phyloP scores from a whole-genome alignment of 257 asterid genomes.

The Scutellaria galericulata region DNA sequence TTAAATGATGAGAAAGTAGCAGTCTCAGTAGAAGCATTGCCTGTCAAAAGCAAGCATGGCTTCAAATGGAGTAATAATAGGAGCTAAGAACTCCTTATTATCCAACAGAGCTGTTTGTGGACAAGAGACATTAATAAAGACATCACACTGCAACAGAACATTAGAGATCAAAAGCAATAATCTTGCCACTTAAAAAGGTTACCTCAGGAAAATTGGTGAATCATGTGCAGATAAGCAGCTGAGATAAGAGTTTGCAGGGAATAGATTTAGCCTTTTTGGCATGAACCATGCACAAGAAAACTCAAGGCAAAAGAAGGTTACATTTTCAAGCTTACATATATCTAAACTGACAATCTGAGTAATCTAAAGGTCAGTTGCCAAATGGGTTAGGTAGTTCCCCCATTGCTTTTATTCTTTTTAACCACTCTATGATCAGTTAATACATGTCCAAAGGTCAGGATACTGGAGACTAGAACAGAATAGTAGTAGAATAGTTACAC shows the following conservation, averaged over 20 bases:
- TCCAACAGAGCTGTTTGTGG: no score
- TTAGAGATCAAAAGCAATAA: no score
- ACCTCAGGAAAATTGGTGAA: conserved; percentile 99
- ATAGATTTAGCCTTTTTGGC: conserved; percentile 35
- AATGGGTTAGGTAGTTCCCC: no score
- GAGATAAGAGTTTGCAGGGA: conserved; percentile 41
- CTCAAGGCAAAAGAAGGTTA: neutral
- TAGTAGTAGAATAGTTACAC: neutral
- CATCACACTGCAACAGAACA: no score
- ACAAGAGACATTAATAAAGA: no score
- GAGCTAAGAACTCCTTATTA: no score
- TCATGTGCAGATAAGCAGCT: conserved; percentile 95
- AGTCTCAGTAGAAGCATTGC: conserved; percentile 41
- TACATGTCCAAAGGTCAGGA: no score
- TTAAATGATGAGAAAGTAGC: conserved; percentile 21
- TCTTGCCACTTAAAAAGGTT: conserved; percentile 31
- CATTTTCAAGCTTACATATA: conserved; percentile 10
- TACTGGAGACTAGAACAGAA: neutral
- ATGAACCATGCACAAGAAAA: conserved; percentile 19
- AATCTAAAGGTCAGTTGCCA: no score
- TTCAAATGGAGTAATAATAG: no score
- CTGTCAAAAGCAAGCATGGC: conserved; percentile 83
- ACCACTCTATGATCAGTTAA: no score
- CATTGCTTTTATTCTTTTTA: no score
- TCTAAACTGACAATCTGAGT: no score